Conservation (phyloP, 441 rosid genomes). For the Raphanus hybrid region DNA sequence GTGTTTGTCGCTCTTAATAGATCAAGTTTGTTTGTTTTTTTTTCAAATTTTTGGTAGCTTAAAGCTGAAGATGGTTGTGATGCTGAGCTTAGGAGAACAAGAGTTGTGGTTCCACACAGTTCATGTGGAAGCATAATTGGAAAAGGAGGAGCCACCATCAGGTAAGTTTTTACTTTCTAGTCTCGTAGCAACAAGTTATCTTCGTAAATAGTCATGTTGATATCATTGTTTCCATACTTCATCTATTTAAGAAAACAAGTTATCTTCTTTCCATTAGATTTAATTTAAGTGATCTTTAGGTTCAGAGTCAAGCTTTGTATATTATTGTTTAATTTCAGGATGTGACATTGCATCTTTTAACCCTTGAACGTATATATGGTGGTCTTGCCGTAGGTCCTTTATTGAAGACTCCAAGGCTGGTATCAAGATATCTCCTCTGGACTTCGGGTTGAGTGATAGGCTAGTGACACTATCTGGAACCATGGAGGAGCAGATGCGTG, state of each 20-base stretch:
- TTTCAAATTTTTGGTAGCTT: constrained; percentile 48
- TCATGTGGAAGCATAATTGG: constrained; percentile 54
- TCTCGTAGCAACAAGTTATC: too few relatives aligned
- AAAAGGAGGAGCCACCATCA: background rate
- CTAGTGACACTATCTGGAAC: constrained; percentile 83
- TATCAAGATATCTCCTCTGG: constrained; percentile 85
- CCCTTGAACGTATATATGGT: too few relatives aligned
- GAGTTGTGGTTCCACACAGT: constrained; percentile 77
- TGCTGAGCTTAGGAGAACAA: constrained; percentile 53
- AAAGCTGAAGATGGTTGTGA: constrained; percentile 51
- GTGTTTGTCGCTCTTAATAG: background rate
- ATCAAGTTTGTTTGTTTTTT: constrained; percentile 1
- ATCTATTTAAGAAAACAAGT: too few relatives aligned
- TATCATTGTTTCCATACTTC: too few relatives aligned
- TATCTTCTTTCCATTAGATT: too few relatives aligned
- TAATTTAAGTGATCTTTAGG: too few relatives aligned
- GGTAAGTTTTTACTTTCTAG: too few relatives aligned
- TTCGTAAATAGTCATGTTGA: too few relatives aligned
- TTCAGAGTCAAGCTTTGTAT: too few relatives aligned
- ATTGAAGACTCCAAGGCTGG: constrained; percentile 86
- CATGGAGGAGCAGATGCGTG: constrained; percentile 82
- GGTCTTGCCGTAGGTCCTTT: constrained; percentile 61
- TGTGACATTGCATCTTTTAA: too few relatives aligned
- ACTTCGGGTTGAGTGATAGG: constrained; percentile 83
- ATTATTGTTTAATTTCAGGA: too few relatives aligned